Evolutionary conservation across 495 filamentous ascomycete species (phyloP).

Genomic region (Patellaria atrata): DNA sequence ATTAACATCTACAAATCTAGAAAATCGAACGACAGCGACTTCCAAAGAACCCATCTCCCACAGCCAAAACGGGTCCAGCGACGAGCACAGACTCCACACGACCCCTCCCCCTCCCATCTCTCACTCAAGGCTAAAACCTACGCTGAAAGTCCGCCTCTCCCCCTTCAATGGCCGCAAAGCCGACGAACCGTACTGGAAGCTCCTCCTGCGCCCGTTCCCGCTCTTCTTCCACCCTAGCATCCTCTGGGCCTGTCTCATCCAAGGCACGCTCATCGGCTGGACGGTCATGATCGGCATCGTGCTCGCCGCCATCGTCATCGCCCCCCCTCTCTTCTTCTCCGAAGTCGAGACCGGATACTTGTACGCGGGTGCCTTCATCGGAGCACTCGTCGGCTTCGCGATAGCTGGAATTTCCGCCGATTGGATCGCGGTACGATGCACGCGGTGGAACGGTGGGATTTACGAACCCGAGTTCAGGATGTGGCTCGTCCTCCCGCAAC

Average conservation of each 20-base stretch:
- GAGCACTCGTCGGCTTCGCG: slow-evolving; percentile 62
- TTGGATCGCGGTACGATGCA: slow-evolving; percentile 53
- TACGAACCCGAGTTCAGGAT: slow-evolving; percentile 91
- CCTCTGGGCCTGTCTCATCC: slow-evolving; percentile 79
- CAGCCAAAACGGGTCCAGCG: too few species aligned
- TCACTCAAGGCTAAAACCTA: slow-evolving; percentile 27
- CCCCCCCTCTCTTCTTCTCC: slow-evolving; percentile 64
- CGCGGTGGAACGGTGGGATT: slow-evolving; percentile 57
- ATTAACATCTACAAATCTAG: neutral
- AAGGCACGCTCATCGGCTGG: slow-evolving; percentile 88
- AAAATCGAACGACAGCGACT: slow-evolving; percentile 1
- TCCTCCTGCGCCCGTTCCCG: slow-evolving; percentile 48
- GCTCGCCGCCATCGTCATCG: slow-evolving; percentile 67
- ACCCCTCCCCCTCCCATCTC: neutral
- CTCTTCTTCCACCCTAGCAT: slow-evolving; percentile 70
- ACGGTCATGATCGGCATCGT: slow-evolving; percentile 87
- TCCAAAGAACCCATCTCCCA: too few species aligned
- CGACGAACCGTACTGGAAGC: slow-evolving; percentile 43
- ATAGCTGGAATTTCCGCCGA: slow-evolving; percentile 63
- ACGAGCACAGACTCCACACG: neutral
- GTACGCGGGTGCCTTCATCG: slow-evolving; percentile 76
- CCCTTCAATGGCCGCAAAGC: slow-evolving; percentile 76
- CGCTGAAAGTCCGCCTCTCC: slow-evolving; percentile 41
- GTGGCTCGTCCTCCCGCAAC: slow-evolving; percentile 63
- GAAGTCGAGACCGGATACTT: slow-evolving; percentile 78